Evolutionary conservation across 441 rosid genomes (phyloP), one percentile per base, ranked within the genome.

Genomic region (Euphorbia schlechtendalii): DNA sequence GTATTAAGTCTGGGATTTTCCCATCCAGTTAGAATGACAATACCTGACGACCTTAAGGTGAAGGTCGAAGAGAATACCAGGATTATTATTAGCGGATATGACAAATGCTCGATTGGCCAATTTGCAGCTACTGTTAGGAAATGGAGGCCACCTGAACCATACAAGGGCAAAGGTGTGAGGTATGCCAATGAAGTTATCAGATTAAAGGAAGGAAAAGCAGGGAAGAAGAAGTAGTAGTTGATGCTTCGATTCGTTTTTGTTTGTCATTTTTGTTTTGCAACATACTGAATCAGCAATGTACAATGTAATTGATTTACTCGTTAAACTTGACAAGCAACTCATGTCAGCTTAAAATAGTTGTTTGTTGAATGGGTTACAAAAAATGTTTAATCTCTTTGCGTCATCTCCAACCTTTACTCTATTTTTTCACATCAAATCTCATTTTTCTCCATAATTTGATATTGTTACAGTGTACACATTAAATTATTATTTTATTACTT

Each of bases 101-200:
- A 90, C 64, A 90, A 90, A 71, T 76, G 86, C 36, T 72, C 68
- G 17, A 78, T 93, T 9, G 94, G 97, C 40, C 88, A 86, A 78
- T 93, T 90, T 64, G 97, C 98, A 34, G 97, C 96, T n/a, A 72
- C 89, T 3, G 58, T 89, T 58, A 79, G 96, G 84, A 88, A 82
- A 73, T 92, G 96, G 96, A 90, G 98, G 59, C 97, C 98, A 12
- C 96, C 98, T 0, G 94, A 92, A 72, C 98, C 98, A 20, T 92
- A 88, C 74, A 92, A 90, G 72, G 97, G 96, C 48, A 92, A 92
- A 77, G 98, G 98, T 61, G 89, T 88, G 64, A 92, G 84, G 73
- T 92, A 92, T 72, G 88, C 78, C 0, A 82, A 86, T 68, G 98
- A 92, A 81, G 68, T 86, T 49, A 67, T 86, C 56, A 69, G 86